Evolutionary conservation across 805 yeast species (phyloP), one percentile per base, ranked within the genome.

Genomic region (Ogataea trehalophila): DNA sequence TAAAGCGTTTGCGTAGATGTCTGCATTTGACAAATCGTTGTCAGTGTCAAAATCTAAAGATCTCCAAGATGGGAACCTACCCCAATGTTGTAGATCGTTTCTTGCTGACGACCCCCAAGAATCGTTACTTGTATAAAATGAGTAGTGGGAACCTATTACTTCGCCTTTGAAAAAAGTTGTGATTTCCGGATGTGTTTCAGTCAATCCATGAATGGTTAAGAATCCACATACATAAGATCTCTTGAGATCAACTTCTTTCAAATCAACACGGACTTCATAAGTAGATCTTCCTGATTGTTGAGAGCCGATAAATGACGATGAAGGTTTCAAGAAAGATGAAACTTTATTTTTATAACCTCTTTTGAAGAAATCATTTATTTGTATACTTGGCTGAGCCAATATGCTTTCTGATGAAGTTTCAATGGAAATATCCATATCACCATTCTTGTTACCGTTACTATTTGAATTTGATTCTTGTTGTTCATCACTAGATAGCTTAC

Each of bases 121-220:
- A 18, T 69, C 68, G 55, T 81, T 76, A 37, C 72, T 73, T 6
- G 91, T 84, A 42, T 70, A 66, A 53, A 85, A 84, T 17, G 85
- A 75, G 59, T 77, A 74, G 52, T 56, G 78, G 60, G 70, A 76
- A 50, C 86, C 83, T 42, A 84, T 74, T 53, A 85, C 82, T 57
- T 84, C 89, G 4, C 86, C 88, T 55, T 76, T 80, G 67, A 84
- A 84, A 56, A 82, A 84, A 7, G 91, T 84, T n/a, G 81, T 75
- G 52, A 85, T 76, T 46, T 77, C 76, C 2, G 87, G 84, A 51
- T 80, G 74, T 39, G 75, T 70, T 37, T 75, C 81, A 0, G 87
- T 83, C 43, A 84, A 71, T 3, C 87, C 88, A 41, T 77, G 73
- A 48, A 85, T 85, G 49, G 79, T 79, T 42, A 84, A 67, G 52